Base-by-base conservation (phyloP, 140 eudicot genomes). In the Flaveria floridana region DNA sequence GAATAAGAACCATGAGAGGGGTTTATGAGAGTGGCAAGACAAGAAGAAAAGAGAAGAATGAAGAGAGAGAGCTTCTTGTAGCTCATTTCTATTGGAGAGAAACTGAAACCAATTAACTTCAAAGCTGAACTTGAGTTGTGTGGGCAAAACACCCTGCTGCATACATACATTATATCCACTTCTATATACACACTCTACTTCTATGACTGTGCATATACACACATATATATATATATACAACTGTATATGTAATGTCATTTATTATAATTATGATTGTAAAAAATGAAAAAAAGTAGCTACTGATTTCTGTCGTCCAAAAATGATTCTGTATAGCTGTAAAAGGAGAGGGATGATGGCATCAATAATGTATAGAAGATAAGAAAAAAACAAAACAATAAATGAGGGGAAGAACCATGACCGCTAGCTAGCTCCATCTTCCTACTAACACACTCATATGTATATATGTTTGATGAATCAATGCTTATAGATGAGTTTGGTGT, bases 1-100 rank as follows among this genome's bases (percentile, higher is more conserved):
- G 15, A 81, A 52, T 12, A 53, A 34, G 73, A 69, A 90, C 96
- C 96, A 86, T 84, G 95, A 83, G 82, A 79, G 58, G 70, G 66
- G 65, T 82, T 63, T 84, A 77, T 62, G 66, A 79, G 46, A 48
- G 75, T 72, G 79, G 83, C 69, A 41, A 57, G 57, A 65, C 77
- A 69, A 57, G 79, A 81, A 77, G 71, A 80, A 68, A 65, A 66
- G 48, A 82, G 84, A 42, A 73, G 84, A 53, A 57, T 37, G 48
- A 66, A 63, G 80, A 59, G 76, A 70, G 82, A 84, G 70, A 71
- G 72, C 71, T 66, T 73, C 69, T 66, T 76, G 78, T 16, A 13
- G 72, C 4, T 53, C 55, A 59, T 56, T 67, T 68, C 73, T 80
- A 80, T 80, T 74, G 68, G 75, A 37, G 63, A 68, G 76, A 58